These are phyloP conservation scores for Forsythia suspensa DNA, from an alignment of 257 asterid genomes.

Conservation along the genomic window DNA sequence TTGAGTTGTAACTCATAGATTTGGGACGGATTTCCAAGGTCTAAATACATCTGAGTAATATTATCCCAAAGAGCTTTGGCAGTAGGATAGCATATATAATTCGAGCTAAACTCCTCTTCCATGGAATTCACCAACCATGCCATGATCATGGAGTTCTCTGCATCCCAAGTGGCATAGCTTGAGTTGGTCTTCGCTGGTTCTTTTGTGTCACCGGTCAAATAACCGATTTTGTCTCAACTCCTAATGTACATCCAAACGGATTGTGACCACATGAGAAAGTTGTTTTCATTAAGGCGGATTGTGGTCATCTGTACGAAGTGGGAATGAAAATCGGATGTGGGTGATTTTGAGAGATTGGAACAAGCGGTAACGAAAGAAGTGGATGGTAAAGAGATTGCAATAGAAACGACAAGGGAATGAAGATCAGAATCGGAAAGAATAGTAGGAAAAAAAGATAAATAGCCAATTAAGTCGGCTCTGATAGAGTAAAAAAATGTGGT, in stretches of 20 bases:
- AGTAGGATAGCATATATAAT: not conserved
- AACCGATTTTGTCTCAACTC: not conserved
- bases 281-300: too few relatives aligned
- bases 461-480: too few relatives aligned
- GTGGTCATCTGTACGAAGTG: too few relatives aligned
- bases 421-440: too few relatives aligned
- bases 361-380: too few relatives aligned
- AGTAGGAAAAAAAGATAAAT: too few relatives aligned
- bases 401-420: too few relatives aligned
- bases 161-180: not conserved
- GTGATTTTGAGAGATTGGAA: too few relatives aligned
- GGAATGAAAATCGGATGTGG: too few relatives aligned
- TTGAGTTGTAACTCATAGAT: not conserved
- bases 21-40: not conserved
- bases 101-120: not conserved
- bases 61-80: not conserved
- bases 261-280: too few relatives aligned
- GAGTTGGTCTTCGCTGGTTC: not conserved
- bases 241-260: too few relatives aligned
- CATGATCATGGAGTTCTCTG: constrained; percentile 6
- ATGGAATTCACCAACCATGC: constrained; percentile 4
- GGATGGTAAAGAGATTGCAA: too few relatives aligned
- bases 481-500: not conserved
- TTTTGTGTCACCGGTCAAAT: not conserved
- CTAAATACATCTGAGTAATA: not conserved